Conservation (phyloP, 2,329 filamentous ascomycete species). For the Botrytis deweyae region DNA sequence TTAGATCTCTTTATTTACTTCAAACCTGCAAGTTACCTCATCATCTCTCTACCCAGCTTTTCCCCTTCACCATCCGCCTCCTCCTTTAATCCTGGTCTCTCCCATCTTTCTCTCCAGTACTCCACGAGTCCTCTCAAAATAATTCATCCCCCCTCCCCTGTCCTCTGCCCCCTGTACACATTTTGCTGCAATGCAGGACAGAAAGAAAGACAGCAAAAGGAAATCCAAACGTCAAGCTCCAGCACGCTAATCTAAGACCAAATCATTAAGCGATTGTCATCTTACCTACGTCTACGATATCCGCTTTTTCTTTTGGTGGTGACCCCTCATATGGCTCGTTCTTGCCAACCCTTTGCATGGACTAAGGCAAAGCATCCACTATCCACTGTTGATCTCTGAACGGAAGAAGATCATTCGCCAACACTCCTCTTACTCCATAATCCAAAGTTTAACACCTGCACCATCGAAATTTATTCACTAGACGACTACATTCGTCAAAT, state of each 20-base stretch:
- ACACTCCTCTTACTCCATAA: background rate
- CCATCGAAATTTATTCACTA: background rate
- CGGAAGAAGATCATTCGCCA: background rate
- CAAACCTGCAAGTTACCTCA: background rate
- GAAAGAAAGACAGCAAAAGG: background rate
- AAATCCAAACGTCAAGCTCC: slow-evolving; percentile 8
- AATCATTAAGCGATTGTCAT: slow-evolving; percentile 12
- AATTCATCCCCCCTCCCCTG: background rate
- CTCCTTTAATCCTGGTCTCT: slow-evolving; percentile 5
- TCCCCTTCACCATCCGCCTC: background rate
- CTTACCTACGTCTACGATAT: background rate
- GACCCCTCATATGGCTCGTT: slow-evolving; percentile 1
- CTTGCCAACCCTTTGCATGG: slow-evolving; percentile 5
- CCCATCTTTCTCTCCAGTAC: slow-evolving; percentile 10
- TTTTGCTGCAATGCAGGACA: background rate
- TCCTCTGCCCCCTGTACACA: background rate
- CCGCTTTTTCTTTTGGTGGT: background rate
- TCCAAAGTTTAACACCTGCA: slow-evolving; percentile 11
- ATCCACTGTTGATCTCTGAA: slow-evolving; percentile 5
- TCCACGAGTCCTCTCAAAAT: slow-evolving; percentile 5
- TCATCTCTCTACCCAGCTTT: background rate
- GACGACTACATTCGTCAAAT: slow-evolving; percentile 11
- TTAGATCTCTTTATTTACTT: background rate
- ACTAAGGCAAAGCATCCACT: slow-evolving; percentile 9
- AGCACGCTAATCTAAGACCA: slow-evolving; percentile 1